Evolutionary conservation across 768 basidiomycete genomes (phyloP).

Genomic region (Albatrellus ellisii): DNA sequence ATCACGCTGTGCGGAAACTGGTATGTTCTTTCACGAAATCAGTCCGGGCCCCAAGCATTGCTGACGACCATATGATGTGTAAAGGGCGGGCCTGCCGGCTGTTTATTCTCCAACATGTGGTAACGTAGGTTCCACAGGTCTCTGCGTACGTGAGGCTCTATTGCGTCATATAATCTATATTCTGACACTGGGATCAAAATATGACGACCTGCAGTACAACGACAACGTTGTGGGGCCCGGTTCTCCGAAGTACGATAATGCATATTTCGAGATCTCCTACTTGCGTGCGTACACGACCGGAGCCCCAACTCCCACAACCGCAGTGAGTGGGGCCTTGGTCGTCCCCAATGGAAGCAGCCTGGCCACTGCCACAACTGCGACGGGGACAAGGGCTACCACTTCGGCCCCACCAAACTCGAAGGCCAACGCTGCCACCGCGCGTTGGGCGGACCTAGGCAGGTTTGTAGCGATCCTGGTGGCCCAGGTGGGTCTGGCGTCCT

Average conservation of each 20-base stretch:
- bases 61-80: background rate
- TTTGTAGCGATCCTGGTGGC: background rate
- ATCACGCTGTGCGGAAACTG: slow-evolving; percentile 46
- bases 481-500: slow-evolving; percentile 2
- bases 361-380: slow-evolving; percentile 1
- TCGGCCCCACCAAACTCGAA: background rate
- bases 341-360: slow-evolving; percentile 2
- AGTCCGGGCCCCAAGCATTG: background rate
- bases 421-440: background rate
- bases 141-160: slow-evolving; percentile 35
- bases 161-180: no score
- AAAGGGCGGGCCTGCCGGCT: slow-evolving; percentile 36
- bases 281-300: slow-evolving; percentile 43
- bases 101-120: slow-evolving; percentile 33
- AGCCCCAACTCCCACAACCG: slow-evolving; percentile 8
- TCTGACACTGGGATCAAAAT: no score
- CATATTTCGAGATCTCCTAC: slow-evolving; percentile 58
- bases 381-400: background rate
- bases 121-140: slow-evolving; percentile 23
- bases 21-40: slow-evolving; percentile 19
- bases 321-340: slow-evolving; percentile 8
- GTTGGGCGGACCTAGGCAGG: background rate
- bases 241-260: slow-evolving; percentile 39
- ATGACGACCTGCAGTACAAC: slow-evolving; percentile 33
- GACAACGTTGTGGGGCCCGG: slow-evolving; percentile 43